Conservation (phyloP, 1,284 basidiomycete species). For the Naganishia sp. region DNA sequence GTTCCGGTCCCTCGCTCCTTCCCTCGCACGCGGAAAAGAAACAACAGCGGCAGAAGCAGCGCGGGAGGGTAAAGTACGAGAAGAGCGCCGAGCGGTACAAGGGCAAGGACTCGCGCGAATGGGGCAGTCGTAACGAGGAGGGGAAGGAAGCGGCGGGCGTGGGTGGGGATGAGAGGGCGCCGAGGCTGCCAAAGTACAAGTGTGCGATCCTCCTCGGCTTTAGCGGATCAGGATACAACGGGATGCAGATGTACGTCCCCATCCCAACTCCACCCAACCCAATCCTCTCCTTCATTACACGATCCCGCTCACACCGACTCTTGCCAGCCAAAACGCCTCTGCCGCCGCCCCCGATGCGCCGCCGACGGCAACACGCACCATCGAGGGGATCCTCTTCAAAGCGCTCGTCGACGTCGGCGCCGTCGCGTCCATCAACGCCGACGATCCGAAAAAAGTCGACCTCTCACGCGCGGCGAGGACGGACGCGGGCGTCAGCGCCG, state of each 20-base stretch:
- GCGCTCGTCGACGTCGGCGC: slow-evolving; percentile 87
- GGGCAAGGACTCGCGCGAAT: slow-evolving; percentile 25
- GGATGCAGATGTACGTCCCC: slow-evolving; percentile 85
- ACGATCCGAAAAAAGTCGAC: slow-evolving; percentile 84
- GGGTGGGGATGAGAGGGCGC: slow-evolving; percentile 34
- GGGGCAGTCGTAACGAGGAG: slow-evolving; percentile 25
- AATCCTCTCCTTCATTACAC: not conserved
- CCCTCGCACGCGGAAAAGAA: not conserved
- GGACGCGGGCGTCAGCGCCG: slow-evolving; percentile 96
- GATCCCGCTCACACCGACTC: too few species aligned
- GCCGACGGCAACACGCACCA: slow-evolving; percentile 64
- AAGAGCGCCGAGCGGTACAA: slow-evolving; percentile 28
- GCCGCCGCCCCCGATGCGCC: slow-evolving; percentile 3
- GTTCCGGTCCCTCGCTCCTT: slow-evolving; percentile 7
- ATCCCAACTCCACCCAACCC: not conserved
- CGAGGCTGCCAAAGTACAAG: slow-evolving; percentile 59
- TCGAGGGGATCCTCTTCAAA: slow-evolving; percentile 87
- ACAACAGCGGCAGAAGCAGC: slow-evolving; percentile 18
- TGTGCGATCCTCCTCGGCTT: slow-evolving; percentile 60
- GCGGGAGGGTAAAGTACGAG: slow-evolving; percentile 22
- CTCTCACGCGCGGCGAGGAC: slow-evolving; percentile 90
- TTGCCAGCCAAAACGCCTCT: slow-evolving; percentile 8
- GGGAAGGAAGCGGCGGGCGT: slow-evolving; percentile 17
- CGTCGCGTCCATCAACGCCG: slow-evolving; percentile 87
- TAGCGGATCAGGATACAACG: slow-evolving; percentile 67